Evolutionary conservation across 148 eudicot species (phyloP).

Genomic region (Camellia lanceoleosa): DNA sequence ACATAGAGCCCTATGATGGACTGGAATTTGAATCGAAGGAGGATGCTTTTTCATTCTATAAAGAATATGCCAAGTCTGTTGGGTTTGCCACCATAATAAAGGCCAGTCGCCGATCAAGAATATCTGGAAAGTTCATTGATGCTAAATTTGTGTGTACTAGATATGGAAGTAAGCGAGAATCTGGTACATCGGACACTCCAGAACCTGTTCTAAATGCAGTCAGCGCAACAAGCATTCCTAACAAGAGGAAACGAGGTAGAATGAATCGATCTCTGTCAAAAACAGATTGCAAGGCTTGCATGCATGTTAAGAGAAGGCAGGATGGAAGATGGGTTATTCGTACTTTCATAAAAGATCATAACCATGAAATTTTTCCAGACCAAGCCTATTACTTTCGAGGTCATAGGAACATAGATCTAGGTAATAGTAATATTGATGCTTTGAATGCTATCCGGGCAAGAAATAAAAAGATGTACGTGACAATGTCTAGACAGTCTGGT

Average conservation of each 20-base stretch:
- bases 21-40: slow-evolving; percentile 77
- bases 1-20: slow-evolving; percentile 39
- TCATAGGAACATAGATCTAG: slow-evolving; percentile 30
- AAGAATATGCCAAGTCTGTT: slow-evolving; percentile 68
- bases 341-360: slow-evolving; percentile 36
- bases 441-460: slow-evolving; percentile 32
- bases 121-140: slow-evolving; percentile 72
- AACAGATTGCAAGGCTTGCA: slow-evolving; percentile 78
- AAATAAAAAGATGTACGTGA: slow-evolving; percentile 31
- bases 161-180: slow-evolving; percentile 58
- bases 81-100: slow-evolving; percentile 71
- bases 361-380: slow-evolving; percentile 40
- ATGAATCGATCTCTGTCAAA: slow-evolving; percentile 34
- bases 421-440: slow-evolving; percentile 29
- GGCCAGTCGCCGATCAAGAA: slow-evolving; percentile 70
- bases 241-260: slow-evolving; percentile 29
- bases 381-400: slow-evolving; percentile 34
- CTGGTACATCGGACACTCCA: slow-evolving; percentile 17
- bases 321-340: slow-evolving; percentile 38
- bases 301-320: slow-evolving; percentile 65
- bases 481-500: slow-evolving; percentile 35
- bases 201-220: slow-evolving; percentile 11
- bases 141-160: slow-evolving; percentile 76
- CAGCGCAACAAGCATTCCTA: slow-evolving; percentile 9
- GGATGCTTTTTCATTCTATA: slow-evolving; percentile 63